Base-by-base conservation (phyloP, 371 early-diverging fungal species). In the Batkoa obscura region DNA sequence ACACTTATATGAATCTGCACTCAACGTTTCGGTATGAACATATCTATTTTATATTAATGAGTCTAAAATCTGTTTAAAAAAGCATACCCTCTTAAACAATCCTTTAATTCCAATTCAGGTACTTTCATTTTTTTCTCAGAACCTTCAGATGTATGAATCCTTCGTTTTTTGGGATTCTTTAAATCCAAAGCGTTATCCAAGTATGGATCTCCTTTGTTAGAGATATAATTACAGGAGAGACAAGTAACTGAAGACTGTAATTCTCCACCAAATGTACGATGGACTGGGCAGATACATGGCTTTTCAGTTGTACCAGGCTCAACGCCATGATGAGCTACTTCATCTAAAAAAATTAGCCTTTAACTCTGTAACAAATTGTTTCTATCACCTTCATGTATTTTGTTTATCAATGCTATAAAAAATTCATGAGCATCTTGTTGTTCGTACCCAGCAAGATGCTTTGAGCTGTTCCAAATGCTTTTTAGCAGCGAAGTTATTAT, bases 341-440 rank as follows among this genome's bases (percentile, higher is more conserved):
- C 39, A 10, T 33, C 34, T 33, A 33, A n/a, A 36, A 23, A 23
- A 23, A 23, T 23, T 23, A 23, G 43, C 23, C 13, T 50, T 33
- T 55, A 56, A 8, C 50, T 61, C 56, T 61, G 72, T 60, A 71
- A 60, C 23, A 23, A 23, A 23, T 23, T 23, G 23, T 23, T 23
- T 60, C 70, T 60, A 45, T 65, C 63, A 31, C 57, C 75, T n/a
- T 69, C 68, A 62, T 96, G 97, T 58, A 96, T 75, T 52, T 81
- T 73, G 58, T 94, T 87, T 56, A 93, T 62, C 0, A 87, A 74
- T 37, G 90, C 77, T 45, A 94, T 90, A 61, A 93, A 89, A 58
- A 89, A 93, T 58, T 96, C 97, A 65, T 96, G 97, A 0, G 93
- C 90, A 63, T 96, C 97, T 62, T 96, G 95, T 66, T 96, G 94